Conservation (phyloP, 352 stramenopile genomes). For the Halophytophthora batemanensis region DNA sequence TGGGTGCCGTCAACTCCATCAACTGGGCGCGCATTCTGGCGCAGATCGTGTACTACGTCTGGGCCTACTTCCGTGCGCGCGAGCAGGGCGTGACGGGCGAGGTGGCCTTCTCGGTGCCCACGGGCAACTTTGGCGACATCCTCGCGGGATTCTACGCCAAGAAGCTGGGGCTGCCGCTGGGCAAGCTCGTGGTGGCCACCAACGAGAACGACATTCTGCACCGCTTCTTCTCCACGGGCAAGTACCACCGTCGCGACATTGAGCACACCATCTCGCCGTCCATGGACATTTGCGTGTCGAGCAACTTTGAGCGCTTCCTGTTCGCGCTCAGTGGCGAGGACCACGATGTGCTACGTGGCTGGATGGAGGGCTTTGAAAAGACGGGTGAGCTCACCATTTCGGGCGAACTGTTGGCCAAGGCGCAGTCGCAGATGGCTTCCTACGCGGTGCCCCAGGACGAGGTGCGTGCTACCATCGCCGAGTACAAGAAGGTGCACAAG, state of each 20-base stretch:
- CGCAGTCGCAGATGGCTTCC: conserved; percentile 93
- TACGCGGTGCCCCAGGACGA: conserved; percentile 79
- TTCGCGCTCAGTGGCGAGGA: conserved; percentile 96
- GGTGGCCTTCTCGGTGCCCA: conserved; percentile 96
- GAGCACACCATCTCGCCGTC: conserved; percentile 94
- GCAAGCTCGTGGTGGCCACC: conserved; percentile 96
- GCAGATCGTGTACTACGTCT: conserved; percentile 99
- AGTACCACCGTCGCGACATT: conserved; percentile 94
- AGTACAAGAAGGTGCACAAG: conserved; percentile 88
- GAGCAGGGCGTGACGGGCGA: conserved; percentile 64
- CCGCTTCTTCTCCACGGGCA: conserved; percentile 96
- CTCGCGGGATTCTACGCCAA: conserved; percentile 97
- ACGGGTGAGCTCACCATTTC: conserved; percentile 93
- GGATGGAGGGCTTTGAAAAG: conserved; percentile 95
- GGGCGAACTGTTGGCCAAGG: conserved; percentile 87
- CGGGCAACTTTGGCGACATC: conserved; percentile 99
- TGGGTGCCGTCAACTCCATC: conserved; percentile 99
- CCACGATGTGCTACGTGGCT: conserved; percentile 79
- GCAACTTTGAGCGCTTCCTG: conserved; percentile 99
- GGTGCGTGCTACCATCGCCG: conserved; percentile 91
- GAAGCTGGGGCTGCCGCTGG: conserved; percentile 91
- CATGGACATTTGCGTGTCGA: conserved; percentile 99
- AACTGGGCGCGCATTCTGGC: conserved; percentile 99
- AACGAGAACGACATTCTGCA: conserved; percentile 99
- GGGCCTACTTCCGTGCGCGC: conserved; percentile 92